These are phyloP conservation scores for Puccinia polysora DNA, from an alignment of 1,284 basidiomycete genomes.

Conservation along the genomic window DNA sequence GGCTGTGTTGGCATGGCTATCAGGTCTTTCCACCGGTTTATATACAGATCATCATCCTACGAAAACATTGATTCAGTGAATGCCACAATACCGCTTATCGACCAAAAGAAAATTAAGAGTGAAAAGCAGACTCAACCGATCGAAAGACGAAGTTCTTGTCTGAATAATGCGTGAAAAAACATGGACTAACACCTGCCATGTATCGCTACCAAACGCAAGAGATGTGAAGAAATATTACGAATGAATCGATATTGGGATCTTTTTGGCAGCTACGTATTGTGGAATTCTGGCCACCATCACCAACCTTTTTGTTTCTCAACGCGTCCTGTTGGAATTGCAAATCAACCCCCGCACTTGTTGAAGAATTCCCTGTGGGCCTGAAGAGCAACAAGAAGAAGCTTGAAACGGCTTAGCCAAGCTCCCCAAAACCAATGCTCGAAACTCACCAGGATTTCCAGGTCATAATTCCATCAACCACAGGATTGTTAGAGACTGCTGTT, in stretches of 20 bases:
- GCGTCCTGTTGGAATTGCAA: slow-evolving; percentile 25
- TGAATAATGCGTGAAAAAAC: slow-evolving; percentile 39
- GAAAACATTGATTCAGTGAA: neutral
- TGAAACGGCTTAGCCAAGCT: neutral
- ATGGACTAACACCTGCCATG: slow-evolving; percentile 42
- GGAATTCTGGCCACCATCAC: too few relatives aligned
- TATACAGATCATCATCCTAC: slow-evolving; percentile 42
- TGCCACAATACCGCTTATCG: neutral
- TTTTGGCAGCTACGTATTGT: too few relatives aligned
- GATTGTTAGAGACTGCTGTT: slow-evolving; percentile 28
- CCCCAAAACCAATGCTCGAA: neutral
- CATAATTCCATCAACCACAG: slow-evolving; percentile 43
- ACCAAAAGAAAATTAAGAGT: neutral
- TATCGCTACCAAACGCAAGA: slow-evolving; percentile 8
- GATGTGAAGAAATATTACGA: neutral
- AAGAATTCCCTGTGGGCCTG: neutral
- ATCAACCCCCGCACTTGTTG: neutral
- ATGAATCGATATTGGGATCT: neutral
- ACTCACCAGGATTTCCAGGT: slow-evolving; percentile 39
- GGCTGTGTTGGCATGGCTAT: slow-evolving; percentile 26
- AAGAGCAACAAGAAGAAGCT: neutral
- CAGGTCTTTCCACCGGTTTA: slow-evolving; percentile 34
- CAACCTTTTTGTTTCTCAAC: too few relatives aligned
- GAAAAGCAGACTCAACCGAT: slow-evolving; percentile 4
- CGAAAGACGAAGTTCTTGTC: slow-evolving; percentile 35